Base-by-base conservation (phyloP, 2,329 filamentous ascomycete species). In the Hymenoscyphus fructigenus region DNA sequence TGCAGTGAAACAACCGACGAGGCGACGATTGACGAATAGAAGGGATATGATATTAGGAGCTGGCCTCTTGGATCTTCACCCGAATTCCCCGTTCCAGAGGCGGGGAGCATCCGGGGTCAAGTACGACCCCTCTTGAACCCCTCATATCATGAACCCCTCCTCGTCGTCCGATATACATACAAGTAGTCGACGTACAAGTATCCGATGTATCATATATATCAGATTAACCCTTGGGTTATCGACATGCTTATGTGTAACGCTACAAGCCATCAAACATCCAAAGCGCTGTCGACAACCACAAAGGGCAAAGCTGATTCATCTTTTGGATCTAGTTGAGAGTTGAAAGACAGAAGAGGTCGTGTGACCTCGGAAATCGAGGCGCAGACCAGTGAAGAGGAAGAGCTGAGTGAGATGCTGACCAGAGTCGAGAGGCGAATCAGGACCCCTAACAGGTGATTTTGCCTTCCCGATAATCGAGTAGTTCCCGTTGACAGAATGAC, bases 101-200 rank as follows among this genome's bases (percentile, higher is more conserved):
- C 9, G 44, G 44, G 20, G n/a, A 26, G 7, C 10, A 53, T 23
- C 12, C n/a, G 26, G 47, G 47, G 20, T 23, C 36, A 38, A 23
- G 47, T 53, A 26, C 47, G 47, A 53, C 47, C 47, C 47, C 47
- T 53, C 47, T 23, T 53, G n/a, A 23, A 50, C 44, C 44, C 44
- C 41, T 47, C 41, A 17, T 9, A 50, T 20, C n/a, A 50, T 9
- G 44, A 20, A 23, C 20, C n/a, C 9, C 20, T 23, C n/a, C 14
- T 23, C 23, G 47, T 53, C 14, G 47, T 53, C 47, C 47, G 7
- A 53, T 53, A 9, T 53, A 14, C 14, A 9, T 53, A 14, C 14
- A 14, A 38, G 5, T 38, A 4, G 36, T 38, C 36, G 36, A 38
- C 36, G 36, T 38, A 38, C 36, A 17, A 38, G 36, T 38, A 26